Evolutionary conservation across 139 green algal genomes (phyloP), one percentile per base, ranked within the genome.

Genomic region (Micromonas pusilla): DNA sequence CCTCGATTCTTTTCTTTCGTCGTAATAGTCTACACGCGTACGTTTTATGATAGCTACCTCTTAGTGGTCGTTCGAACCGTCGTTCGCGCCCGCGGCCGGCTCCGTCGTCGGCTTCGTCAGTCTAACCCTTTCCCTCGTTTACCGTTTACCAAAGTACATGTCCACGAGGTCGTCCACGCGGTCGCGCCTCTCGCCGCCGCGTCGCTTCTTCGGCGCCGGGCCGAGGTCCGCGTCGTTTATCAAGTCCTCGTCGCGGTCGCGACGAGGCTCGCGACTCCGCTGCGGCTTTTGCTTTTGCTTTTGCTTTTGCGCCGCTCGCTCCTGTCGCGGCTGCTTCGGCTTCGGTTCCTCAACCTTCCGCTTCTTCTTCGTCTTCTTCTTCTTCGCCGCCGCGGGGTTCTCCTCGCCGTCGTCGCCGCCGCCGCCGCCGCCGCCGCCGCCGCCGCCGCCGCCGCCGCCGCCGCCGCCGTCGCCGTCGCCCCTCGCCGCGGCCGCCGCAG

Each of bases 131-230:
- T 57, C 45, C 9, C 16, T 57, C 16, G 9, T 23, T 57, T 16
- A 57, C 45, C 45, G 45, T 23, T 57, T 57, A 20, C 23, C 33
- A 4, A 75, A 38, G 37, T 75, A 62, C 1, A 21, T 32, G 37
- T 75, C 68, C 2, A 62, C 53, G 1, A 75, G 6, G 25, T 75
- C 68, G 37, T 75, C 68, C 34, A 39, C 38, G 19, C 37, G 9
- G 37, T 75, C 68, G 68, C 68, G 68, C 68, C 62, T 75, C 16
- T 75, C 68, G 31, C 6, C 16, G 26, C 68, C 23, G 53, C 53
- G 68, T 31, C 31, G 28, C 28, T 70, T 70, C 23, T 32, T 70
- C 28, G 20, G 20, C 31, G 20, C 26, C 28, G 20, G 28, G 5
- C 28, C 26, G 1, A 70, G 28, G 28, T 1, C 28, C 63, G 63